A percentile compares a stretch with the other conserved stretches of the same genome.
These are phyloP conservation scores for Penicillium argentinense DNA, from an alignment of 495 filamentous ascomycete species.

Conservation along the genomic window DNA sequence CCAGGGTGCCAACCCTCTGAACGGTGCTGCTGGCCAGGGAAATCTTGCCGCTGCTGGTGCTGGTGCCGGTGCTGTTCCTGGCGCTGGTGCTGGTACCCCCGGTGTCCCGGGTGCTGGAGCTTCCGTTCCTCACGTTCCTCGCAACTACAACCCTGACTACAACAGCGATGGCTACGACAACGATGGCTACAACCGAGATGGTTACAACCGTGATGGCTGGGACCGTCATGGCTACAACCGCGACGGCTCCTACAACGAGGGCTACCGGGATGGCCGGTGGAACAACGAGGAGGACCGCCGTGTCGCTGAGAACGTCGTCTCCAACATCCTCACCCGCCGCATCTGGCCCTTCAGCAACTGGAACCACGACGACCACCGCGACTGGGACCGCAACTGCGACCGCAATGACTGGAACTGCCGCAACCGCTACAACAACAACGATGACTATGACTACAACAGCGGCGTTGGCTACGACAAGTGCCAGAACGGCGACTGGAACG, in stretches of 20 bases:
- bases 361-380: neutral
- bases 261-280: conserved; percentile 5
- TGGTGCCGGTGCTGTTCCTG: neutral
- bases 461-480: conserved; percentile 13
- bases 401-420: conserved; percentile 9
- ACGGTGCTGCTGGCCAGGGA: neutral
- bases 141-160: conserved; percentile 1
- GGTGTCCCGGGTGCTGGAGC: conserved; percentile 1
- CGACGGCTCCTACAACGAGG: conserved; percentile 3
- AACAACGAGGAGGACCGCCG: conserved; percentile 3
- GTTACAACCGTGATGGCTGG: neutral
- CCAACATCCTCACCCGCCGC: neutral
- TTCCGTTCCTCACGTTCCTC: conserved; percentile 2
- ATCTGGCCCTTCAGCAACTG: neutral
- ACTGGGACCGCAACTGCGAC: conserved; percentile 3
- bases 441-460: conserved; percentile 8
- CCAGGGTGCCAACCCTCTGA: neutral
- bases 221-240: conserved; percentile 1
- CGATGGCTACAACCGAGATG: neutral
- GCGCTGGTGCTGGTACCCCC: neutral
- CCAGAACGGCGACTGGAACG: conserved; percentile 9
- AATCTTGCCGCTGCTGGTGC: neutral
- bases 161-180: neutral
- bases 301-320: neutral
- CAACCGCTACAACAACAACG: conserved; percentile 9